Conservation (phyloP, 805 yeast species). For the Candida loeiensis region DNA sequence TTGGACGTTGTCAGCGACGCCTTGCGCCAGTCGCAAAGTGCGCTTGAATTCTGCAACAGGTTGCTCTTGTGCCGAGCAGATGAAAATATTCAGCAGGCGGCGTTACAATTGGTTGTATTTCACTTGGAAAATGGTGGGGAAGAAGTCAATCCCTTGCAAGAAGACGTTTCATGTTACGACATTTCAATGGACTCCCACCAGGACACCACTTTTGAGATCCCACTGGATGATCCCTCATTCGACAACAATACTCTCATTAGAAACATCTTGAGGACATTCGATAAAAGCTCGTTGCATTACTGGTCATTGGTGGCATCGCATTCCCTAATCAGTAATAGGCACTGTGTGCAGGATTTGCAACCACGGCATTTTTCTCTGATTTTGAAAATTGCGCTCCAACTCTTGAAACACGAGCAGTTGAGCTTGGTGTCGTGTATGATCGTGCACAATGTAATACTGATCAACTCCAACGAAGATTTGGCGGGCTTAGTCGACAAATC, state of each 20-base stretch:
- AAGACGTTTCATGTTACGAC: not conserved
- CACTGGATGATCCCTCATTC: not conserved
- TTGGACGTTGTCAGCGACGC: conserved; percentile 19
- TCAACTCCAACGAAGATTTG: conserved; percentile 11
- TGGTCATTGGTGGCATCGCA: conserved; percentile 25
- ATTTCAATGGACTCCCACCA: not conserved
- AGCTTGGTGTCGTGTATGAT: conserved; percentile 30
- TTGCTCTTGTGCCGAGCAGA: conserved; percentile 19
- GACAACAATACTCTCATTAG: conserved; percentile 14
- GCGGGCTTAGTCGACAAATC: conserved; percentile 33
- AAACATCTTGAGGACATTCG: conserved; percentile 20
- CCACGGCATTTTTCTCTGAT: conserved; percentile 16
- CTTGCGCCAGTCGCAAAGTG: conserved; percentile 17
- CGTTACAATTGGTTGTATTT: conserved; percentile 27
- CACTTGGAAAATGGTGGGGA: conserved; percentile 13
- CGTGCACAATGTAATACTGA: conserved; percentile 16
- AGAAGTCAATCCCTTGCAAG: no score
- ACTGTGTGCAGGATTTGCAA: conserved; percentile 1
- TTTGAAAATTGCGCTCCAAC: conserved; percentile 33
- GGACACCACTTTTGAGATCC: conserved; percentile 12
- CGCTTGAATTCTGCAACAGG: conserved; percentile 22
- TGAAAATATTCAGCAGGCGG: conserved; percentile 13
- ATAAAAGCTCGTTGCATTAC: conserved; percentile 16
- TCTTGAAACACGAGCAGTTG: conserved; percentile 28
- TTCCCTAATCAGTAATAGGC: conserved; percentile 14